Percentiles rank a stretch among this genome's conserved stretches.
These are phyloP conservation scores for Phaffomyces antillensis DNA, from an alignment of 805 yeast species.

Conservation along the genomic window DNA sequence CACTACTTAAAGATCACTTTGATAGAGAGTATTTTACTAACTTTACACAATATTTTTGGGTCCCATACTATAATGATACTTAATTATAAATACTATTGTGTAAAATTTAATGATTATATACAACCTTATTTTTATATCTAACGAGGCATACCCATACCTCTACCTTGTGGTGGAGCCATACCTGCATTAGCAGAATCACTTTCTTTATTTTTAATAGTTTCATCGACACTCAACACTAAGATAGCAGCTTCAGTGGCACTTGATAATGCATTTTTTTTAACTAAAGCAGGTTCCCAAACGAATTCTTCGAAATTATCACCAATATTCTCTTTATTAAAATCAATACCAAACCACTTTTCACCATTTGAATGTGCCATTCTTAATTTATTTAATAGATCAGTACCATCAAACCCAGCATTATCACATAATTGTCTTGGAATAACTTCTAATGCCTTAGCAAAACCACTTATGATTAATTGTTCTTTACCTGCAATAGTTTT, in stretches of 20 bases:
- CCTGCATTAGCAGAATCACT: constrained; percentile 46
- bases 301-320: constrained; percentile 79
- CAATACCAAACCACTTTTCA: constrained; percentile 87
- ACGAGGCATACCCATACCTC: constrained; percentile 68
- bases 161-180: constrained; percentile 44
- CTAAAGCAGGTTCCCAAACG: constrained; percentile 98
- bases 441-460: constrained; percentile 89
- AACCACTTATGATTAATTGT: constrained; percentile 86
- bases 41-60: too few species aligned
- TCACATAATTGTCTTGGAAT: constrained; percentile 97
- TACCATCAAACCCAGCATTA: constrained; percentile 97
- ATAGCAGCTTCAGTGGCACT: constrained; percentile 97
- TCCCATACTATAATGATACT: neutral
- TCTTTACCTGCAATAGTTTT: constrained; percentile 91
- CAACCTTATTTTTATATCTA: neutral
- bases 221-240: constrained; percentile 89
- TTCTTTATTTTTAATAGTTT: constrained; percentile 74
- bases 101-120: too few species aligned
- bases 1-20: too few species aligned
- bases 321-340: constrained; percentile 75
- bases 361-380: constrained; percentile 94
- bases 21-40: too few species aligned
- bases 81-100: too few species aligned
- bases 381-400: constrained; percentile 84
- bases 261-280: constrained; percentile 86